Evolutionary conservation across 106 monocot species (phyloP).

Genomic region (Ottelia alismoides): DNA sequence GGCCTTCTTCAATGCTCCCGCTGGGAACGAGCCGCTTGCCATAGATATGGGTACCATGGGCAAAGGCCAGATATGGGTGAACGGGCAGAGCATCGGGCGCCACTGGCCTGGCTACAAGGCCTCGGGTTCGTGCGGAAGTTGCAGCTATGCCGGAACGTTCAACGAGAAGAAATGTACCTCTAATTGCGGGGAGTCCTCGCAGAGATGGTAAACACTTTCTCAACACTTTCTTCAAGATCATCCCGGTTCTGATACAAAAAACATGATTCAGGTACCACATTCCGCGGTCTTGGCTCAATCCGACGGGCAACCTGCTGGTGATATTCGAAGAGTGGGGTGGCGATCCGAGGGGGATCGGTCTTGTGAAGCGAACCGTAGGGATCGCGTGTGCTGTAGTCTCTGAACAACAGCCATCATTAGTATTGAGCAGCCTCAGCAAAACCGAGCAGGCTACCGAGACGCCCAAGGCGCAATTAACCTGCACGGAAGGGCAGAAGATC

Average conservation of each 20-base stretch:
- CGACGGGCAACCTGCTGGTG: too few species aligned
- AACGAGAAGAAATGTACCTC: slow-evolving; percentile 56
- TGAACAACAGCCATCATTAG: slow-evolving; percentile 70
- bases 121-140: slow-evolving; percentile 37
- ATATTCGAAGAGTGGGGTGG: too few species aligned
- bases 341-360: slow-evolving; percentile 45
- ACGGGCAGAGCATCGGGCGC: slow-evolving; percentile 71
- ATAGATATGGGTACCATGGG: slow-evolving; percentile 79
- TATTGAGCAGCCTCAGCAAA: too few species aligned
- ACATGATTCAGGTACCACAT: too few species aligned
- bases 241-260: too few species aligned
- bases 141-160: slow-evolving; percentile 57
- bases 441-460: too few species aligned
- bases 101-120: slow-evolving; percentile 78
- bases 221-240: slow-evolving; percentile 63
- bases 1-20: slow-evolving; percentile 72
- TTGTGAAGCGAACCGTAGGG: slow-evolving; percentile 42
- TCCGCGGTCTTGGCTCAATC: too few species aligned
- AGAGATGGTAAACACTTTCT: too few species aligned
- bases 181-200: slow-evolving; percentile 69
- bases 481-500: slow-evolving; percentile 18
- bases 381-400: slow-evolving; percentile 57
- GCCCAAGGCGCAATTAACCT: slow-evolving; percentile 18
- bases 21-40: slow-evolving; percentile 58
- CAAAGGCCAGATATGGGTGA: slow-evolving; percentile 82